Percentiles rank a stretch among this genome's conserved stretches.
phyloP scores from a whole-genome alignment of 441 rosid genomes.

The Pelargonium citronellum region DNA sequence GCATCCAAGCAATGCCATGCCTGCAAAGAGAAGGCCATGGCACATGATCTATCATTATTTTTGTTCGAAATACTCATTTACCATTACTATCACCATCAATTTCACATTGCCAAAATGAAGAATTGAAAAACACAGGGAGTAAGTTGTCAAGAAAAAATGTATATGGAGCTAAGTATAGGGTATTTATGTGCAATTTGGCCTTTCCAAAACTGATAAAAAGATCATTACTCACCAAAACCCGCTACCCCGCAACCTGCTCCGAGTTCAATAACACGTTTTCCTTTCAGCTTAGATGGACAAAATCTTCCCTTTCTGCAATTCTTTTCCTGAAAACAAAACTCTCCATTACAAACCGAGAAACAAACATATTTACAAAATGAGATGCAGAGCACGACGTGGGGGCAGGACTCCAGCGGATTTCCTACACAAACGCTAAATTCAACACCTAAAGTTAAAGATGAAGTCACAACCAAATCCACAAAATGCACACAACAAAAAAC shows the following conservation, averaged over 20 bases:
- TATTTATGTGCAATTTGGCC: too few species aligned
- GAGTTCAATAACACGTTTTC: constrained; percentile 84
- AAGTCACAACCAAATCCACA: background rate
- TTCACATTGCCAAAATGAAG: too few species aligned
- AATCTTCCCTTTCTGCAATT: constrained; percentile 86
- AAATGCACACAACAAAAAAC: background rate
- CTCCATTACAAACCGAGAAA: background rate
- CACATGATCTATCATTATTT: too few species aligned
- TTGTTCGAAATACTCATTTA: too few species aligned
- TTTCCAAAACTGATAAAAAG: constrained; percentile 19
- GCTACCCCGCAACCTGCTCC: constrained; percentile 99
- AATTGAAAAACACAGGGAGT: too few species aligned
- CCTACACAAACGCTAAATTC: background rate
- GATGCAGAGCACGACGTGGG: background rate
- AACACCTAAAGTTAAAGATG: constrained; percentile 4
- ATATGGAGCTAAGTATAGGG: too few species aligned
- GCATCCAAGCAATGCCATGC: constrained; percentile 88
- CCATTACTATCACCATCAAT: too few species aligned
- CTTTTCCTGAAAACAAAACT: constrained; percentile 50
- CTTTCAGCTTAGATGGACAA: constrained; percentile 72
- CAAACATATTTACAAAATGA: background rate
- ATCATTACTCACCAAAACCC: constrained; percentile 68
- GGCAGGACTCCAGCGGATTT: constrained; percentile 2
- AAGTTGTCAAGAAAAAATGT: too few species aligned
- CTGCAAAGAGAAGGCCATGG: constrained; percentile 34